Percentiles rank a stretch among this genome's conserved stretches.
Evolutionary conservation across 1,284 basidiomycete genomes (phyloP).

Genomic region (Tilletia setariae): DNA sequence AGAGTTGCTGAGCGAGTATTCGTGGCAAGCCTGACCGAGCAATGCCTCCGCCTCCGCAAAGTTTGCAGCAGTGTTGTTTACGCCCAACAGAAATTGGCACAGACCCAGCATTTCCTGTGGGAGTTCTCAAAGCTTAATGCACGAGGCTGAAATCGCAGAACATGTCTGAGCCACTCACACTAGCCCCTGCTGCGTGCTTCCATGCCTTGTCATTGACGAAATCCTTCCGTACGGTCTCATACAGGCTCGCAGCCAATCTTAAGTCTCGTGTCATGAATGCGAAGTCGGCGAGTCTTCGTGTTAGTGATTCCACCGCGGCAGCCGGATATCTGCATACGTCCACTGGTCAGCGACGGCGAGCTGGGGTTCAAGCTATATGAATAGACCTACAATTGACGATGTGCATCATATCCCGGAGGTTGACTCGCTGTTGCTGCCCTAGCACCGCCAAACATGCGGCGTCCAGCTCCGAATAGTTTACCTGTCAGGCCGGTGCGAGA

Average conservation of each 20-base stretch:
- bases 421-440: background rate
- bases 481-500: conserved; percentile 82
- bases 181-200: conserved; percentile 42
- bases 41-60: conserved; percentile 40
- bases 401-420: conserved; percentile 8
- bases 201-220: conserved; percentile 45
- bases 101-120: conserved; percentile 47
- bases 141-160: background rate
- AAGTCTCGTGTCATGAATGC: conserved; percentile 87
- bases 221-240: conserved; percentile 70
- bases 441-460: conserved; percentile 58
- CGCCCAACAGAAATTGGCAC: conserved; percentile 31
- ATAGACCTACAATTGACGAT: conserved; percentile 10
- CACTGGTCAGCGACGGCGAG: background rate
- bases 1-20: background rate
- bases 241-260: conserved; percentile 76
- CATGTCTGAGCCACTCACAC: conserved; percentile 24
- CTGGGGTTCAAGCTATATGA: background rate
- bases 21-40: conserved; percentile 16
- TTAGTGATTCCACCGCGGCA: conserved; percentile 58
- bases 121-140: background rate
- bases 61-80: conserved; percentile 26
- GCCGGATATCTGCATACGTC: conserved; percentile 41
- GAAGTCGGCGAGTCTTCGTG: conserved; percentile 82
- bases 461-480: conserved; percentile 62